Conservation (phyloP, 176 grass and related monocot species). For the Musa beccarii region DNA sequence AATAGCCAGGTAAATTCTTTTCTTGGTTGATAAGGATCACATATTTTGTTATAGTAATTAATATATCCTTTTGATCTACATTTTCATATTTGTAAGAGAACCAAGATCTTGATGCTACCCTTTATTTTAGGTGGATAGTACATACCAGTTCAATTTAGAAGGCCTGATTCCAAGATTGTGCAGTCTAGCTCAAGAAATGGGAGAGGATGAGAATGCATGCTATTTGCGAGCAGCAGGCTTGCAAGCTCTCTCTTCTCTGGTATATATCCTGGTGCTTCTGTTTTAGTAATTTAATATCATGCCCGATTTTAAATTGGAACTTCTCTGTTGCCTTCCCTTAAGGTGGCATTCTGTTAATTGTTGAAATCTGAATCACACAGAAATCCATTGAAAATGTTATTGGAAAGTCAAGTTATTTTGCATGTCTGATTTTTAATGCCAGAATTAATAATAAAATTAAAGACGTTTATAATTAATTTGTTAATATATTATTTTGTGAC, state of each 20-base stretch:
- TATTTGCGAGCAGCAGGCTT: constrained; percentile 49
- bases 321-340: too few relatives aligned
- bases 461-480: too few relatives aligned
- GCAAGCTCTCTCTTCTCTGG: constrained; percentile 87
- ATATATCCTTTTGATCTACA: constrained; percentile 11
- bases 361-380: too few relatives aligned
- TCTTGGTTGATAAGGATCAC: not conserved
- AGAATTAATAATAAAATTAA: too few relatives aligned
- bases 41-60: constrained; percentile 10
- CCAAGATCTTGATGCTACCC: constrained; percentile 9
- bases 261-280: constrained; percentile 15
- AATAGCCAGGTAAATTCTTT: constrained; percentile 61
- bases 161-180: constrained; percentile 76
- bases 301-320: not conserved
- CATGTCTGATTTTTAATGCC: too few relatives aligned
- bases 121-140: constrained; percentile 68
- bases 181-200: constrained; percentile 72
- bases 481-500: too few relatives aligned
- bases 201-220: constrained; percentile 53
- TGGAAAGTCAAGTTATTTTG: too few relatives aligned
- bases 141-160: constrained; percentile 98
- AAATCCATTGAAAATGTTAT: too few relatives aligned
- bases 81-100: constrained; percentile 6
- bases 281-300: constrained; percentile 13
- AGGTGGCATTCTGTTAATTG: too few relatives aligned